These are phyloP conservation scores for Coemansia sp. DNA, from an alignment of 192 early-diverging fungal species.

Conservation along the genomic window DNA sequence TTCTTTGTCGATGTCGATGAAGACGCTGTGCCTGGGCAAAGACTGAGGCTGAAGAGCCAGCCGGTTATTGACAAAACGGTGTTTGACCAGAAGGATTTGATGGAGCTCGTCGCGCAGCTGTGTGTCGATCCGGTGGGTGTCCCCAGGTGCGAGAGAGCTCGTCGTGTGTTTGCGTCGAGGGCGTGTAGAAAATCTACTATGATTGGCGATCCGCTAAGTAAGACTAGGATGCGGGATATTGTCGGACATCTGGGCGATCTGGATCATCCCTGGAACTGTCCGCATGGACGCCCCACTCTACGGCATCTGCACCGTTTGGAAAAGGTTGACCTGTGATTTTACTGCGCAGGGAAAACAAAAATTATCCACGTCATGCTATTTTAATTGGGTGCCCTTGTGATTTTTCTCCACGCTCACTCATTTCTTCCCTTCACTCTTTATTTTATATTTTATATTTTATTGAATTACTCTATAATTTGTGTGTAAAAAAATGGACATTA, in stretches of 20 bases:
- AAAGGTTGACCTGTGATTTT: neutral
- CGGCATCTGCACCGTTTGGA: conserved; percentile 73
- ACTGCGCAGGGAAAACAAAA: neutral
- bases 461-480: neutral
- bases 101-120: conserved; percentile 47
- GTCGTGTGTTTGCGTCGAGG: conserved; percentile 82
- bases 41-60: conserved; percentile 70
- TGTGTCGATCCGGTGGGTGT: conserved; percentile 58
- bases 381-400: neutral
- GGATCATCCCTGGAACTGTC: conserved; percentile 98
- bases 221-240: conserved; percentile 77
- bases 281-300: conserved; percentile 96
- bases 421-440: neutral
- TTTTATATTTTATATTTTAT: neutral
- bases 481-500: conserved; percentile 6
- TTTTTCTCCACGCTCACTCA: neutral
- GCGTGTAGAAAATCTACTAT: conserved; percentile 91
- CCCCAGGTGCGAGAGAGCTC: conserved; percentile 71
- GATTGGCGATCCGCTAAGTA: conserved; percentile 85
- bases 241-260: conserved; percentile 81
- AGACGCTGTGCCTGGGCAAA: conserved; percentile 59
- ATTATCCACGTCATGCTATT: neutral
- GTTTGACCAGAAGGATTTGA: conserved; percentile 67
- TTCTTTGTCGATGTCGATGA: conserved; percentile 75
- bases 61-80: conserved; percentile 75